These are phyloP conservation scores for Pythium utonaiense DNA, from an alignment of 352 stramenopile genomes.

Conservation along the genomic window DNA sequence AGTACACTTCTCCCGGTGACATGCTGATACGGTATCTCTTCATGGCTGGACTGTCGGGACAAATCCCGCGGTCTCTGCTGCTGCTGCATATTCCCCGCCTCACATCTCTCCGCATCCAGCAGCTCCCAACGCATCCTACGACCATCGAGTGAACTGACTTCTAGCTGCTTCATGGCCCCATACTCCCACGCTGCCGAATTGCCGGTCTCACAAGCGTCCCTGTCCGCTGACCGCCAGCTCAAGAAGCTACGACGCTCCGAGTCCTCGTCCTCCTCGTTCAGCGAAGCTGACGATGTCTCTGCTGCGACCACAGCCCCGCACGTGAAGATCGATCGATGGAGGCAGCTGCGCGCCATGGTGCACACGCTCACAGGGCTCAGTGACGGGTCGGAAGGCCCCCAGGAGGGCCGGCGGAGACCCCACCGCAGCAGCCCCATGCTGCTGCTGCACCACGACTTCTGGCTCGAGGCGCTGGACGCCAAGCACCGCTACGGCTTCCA, in stretches of 20 bases:
- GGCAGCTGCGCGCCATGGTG: conserved; percentile 18
- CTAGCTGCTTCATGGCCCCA: not conserved
- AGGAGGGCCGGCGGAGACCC: not conserved
- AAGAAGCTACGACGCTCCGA: not conserved
- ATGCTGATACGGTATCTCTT: not conserved
- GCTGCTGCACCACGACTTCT: conserved; percentile 68
- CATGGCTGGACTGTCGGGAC: no score
- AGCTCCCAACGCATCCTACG: not conserved
- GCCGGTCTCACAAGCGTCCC: not conserved
- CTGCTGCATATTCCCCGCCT: not conserved
- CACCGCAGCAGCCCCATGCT: conserved; percentile 13
- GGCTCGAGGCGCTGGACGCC: conserved; percentile 67
- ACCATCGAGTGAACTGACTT: not conserved
- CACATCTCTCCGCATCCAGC: not conserved
- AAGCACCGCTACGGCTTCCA: conserved; percentile 75
- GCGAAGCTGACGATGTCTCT: not conserved
- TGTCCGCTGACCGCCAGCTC: not conserved
- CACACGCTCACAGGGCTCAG: conserved; percentile 11
- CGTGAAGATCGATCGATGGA: conserved; percentile 20
- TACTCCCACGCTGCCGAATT: not conserved
- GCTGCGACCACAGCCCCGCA: not conserved
- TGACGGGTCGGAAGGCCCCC: not conserved
- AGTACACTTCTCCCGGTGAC: not conserved
- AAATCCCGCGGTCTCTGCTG: no score
- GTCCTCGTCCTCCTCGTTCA: conserved; percentile 7